A percentile compares a stretch with the other conserved stretches of the same genome.
Conservation (phyloP, 306 rosid genomes). For the Hylodesmum podocarpum region DNA sequence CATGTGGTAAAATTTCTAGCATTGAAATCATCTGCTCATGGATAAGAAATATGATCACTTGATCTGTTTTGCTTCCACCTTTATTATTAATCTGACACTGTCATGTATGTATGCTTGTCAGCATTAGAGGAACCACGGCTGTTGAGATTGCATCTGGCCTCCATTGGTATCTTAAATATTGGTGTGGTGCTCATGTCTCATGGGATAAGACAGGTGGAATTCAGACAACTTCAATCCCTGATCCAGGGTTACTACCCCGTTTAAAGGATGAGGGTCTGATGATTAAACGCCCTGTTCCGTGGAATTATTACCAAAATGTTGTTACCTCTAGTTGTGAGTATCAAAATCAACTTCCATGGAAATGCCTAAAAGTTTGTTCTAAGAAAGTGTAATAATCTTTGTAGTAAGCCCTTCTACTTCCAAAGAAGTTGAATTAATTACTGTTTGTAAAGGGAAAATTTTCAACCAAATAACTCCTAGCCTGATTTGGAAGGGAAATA, state of each 20-base stretch:
- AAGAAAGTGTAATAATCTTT: not conserved
- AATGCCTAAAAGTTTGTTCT: slow-evolving; percentile 1
- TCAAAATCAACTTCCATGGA: slow-evolving; percentile 6
- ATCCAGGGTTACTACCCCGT: slow-evolving; percentile 77
- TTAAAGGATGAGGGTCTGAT: slow-evolving; percentile 56
- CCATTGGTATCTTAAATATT: slow-evolving; percentile 92
- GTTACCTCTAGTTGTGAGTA: slow-evolving; percentile 96
- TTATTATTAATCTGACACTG: slow-evolving; percentile 14
- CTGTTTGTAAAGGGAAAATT: slow-evolving; percentile 3
- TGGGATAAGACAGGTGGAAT: slow-evolving; percentile 95
- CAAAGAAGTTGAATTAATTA: slow-evolving; percentile 8
- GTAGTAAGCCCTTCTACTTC: not conserved
- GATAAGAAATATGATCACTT: not conserved
- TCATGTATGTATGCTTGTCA: slow-evolving; percentile 34
- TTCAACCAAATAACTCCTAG: not conserved
- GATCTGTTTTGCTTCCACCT: not conserved
- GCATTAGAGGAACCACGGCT: slow-evolving; percentile 82
- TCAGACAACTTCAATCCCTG: slow-evolving; percentile 77
- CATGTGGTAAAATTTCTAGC: not conserved
- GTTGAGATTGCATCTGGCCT: slow-evolving; percentile 90
- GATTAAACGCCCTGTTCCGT: slow-evolving; percentile 79
- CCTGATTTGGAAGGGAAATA: not conserved
- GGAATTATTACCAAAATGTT: slow-evolving; percentile 97
- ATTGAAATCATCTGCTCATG: not conserved
- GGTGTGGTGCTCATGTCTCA: slow-evolving; percentile 89